A percentile compares a stretch with the other conserved stretches of the same genome.
Conservation (phyloP, 441 rosid genomes). For the Hura crepitans region DNA sequence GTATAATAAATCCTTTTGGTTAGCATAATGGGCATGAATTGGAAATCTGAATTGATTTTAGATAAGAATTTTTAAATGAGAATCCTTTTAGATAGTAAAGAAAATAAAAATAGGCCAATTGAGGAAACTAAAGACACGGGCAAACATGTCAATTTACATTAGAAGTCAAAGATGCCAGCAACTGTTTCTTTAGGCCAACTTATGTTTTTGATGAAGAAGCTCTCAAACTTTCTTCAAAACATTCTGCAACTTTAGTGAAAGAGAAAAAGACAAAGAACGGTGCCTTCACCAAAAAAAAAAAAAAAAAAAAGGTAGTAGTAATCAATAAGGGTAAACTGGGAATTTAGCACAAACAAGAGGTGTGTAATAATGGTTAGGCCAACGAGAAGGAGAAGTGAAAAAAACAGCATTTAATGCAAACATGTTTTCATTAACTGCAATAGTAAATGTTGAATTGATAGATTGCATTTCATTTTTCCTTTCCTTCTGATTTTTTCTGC, state of each 20-base stretch:
- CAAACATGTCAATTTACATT: no score
- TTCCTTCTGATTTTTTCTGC: not conserved
- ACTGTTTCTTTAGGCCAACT: not conserved
- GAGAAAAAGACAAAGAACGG: not conserved
- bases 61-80: no score
- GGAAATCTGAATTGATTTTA: no score
- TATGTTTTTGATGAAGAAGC: not conserved
- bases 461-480: conserved; percentile 4
- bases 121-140: no score
- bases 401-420: conserved; percentile 46
- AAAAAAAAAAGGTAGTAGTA: conserved; percentile 6
- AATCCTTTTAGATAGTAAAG: no score
- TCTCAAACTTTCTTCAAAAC: conserved; percentile 8
- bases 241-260: conserved; percentile 13
- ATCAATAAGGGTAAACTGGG: conserved; percentile 25
- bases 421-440: conserved; percentile 32
- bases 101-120: no score
- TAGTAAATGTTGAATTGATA: conserved; percentile 35
- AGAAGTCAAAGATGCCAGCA: conserved; percentile 8
- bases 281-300: not conserved
- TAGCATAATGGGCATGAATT: no score
- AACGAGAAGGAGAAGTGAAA: conserved; percentile 3
- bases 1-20: no score
- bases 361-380: conserved; percentile 32
- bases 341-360: not conserved